phyloP scores from a whole-genome alignment of 306 rosid species.

The Cicer judaicum region DNA sequence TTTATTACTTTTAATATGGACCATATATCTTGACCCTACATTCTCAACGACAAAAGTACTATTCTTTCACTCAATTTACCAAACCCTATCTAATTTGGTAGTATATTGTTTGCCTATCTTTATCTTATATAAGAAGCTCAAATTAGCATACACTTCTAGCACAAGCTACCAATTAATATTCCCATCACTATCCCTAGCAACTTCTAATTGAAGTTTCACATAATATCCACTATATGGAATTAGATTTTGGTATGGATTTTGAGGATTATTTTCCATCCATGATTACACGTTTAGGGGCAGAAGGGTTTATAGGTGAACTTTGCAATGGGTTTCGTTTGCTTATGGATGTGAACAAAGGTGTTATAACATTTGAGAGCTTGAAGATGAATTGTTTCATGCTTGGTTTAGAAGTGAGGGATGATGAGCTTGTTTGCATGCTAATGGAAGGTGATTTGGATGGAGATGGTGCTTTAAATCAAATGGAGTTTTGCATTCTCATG shows the following conservation, averaged over 20 bases:
- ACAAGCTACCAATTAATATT: constrained; percentile 23
- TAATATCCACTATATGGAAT: constrained; percentile 35
- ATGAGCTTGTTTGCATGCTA: constrained; percentile 65
- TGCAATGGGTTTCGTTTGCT: constrained; percentile 64
- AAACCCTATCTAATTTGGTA: not conserved
- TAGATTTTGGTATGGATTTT: constrained; percentile 49
- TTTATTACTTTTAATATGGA: not conserved
- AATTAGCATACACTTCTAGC: constrained; percentile 30
- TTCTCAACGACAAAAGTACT: not conserved
- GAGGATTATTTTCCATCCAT: constrained; percentile 75
- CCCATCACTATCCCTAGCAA: not conserved
- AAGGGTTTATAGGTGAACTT: constrained; percentile 65
- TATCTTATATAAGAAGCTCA: constrained; percentile 39
- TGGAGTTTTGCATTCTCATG: constrained; percentile 79
- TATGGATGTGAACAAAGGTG: constrained; percentile 70
- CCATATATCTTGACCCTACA: not conserved
- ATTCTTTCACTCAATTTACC: not conserved
- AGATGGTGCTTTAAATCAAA: constrained; percentile 67
- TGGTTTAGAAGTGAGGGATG: constrained; percentile 62
- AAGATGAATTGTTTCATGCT: constrained; percentile 55
- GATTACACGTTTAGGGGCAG: constrained; percentile 59
- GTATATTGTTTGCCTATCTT: not conserved
- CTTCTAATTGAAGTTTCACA: not conserved
- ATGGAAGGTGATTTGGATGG: constrained; percentile 81
- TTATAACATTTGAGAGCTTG: constrained; percentile 79